Evolutionary conservation across 306 rosid species (phyloP).

Genomic region (Biancaea sappan): DNA sequence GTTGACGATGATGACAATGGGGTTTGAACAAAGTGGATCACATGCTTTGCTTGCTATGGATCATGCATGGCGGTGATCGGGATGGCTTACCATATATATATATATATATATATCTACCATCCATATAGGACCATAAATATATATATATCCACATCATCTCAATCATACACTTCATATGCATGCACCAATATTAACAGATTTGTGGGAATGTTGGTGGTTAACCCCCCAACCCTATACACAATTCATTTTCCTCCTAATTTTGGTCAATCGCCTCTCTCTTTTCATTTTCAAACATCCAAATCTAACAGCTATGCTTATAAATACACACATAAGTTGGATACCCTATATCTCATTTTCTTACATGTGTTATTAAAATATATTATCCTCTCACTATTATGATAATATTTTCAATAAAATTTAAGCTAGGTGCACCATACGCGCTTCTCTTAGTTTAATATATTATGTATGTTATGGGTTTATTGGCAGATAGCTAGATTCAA

Average conservation of each 20-base stretch:
- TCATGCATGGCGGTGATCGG: conserved; percentile 31
- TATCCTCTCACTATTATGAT: background rate
- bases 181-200: no score
- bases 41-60: conserved; percentile 48
- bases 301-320: conserved; percentile 5
- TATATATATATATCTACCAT: no score
- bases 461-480: no score
- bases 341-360: background rate
- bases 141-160: conserved; percentile 38
- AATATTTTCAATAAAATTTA: background rate
- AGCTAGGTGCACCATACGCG: background rate
- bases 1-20: background rate
- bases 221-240: conserved; percentile 20
- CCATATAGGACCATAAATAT: no score
- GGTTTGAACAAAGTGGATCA: conserved; percentile 36
- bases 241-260: conserved; percentile 49
- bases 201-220: conserved; percentile 78
- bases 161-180: conserved; percentile 37
- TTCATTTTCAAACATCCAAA: conserved; percentile 1
- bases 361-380: background rate
- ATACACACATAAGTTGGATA: no score
- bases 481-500: no score
- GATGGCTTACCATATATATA: no score
- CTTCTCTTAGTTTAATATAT: no score
- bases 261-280: conserved; percentile 20